phyloP scores from a whole-genome alignment of 2,329 filamentous ascomycete species.

The Alternaria sp. region DNA sequence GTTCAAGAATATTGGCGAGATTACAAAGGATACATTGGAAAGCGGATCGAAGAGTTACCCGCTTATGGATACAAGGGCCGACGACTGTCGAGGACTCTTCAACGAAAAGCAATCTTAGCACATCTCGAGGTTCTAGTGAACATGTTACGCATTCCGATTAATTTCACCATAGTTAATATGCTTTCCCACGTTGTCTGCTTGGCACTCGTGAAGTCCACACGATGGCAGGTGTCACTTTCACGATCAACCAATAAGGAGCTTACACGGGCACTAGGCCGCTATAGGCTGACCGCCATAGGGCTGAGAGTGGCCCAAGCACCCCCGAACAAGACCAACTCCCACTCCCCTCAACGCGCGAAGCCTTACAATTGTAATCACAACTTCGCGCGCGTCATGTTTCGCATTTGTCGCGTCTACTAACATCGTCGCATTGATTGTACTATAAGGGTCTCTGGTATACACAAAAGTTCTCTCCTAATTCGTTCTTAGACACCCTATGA shows the following conservation, averaged over 20 bases:
- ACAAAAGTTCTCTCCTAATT: constrained; percentile 1
- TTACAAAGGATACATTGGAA: constrained; percentile 54
- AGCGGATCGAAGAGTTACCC: constrained; percentile 36
- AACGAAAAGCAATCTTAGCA: not conserved
- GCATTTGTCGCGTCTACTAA: constrained; percentile 8
- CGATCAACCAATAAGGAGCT: not conserved
- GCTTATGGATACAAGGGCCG: constrained; percentile 24
- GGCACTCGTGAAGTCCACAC: not conserved
- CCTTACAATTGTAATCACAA: constrained; percentile 13
- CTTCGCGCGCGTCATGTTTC: constrained; percentile 16
- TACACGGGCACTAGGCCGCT: constrained; percentile 11
- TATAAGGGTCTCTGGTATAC: not conserved
- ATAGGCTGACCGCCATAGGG: constrained; percentile 24
- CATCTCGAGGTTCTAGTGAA: not conserved
- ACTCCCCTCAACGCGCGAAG: constrained; percentile 15
- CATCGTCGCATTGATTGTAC: constrained; percentile 10
- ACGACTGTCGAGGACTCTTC: not conserved
- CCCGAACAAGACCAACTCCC: constrained; percentile 23
- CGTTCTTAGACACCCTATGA: not conserved
- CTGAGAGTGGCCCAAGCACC: constrained; percentile 24
- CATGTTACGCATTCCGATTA: not conserved
- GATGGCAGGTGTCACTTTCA: not conserved
- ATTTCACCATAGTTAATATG: not conserved
- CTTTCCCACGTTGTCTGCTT: not conserved
- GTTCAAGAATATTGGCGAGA: constrained; percentile 62